Evolutionary conservation across 108 stramenopile genomes (phyloP), one percentile per base, ranked within the genome.

Genomic region (Skeletonema grethae): DNA sequence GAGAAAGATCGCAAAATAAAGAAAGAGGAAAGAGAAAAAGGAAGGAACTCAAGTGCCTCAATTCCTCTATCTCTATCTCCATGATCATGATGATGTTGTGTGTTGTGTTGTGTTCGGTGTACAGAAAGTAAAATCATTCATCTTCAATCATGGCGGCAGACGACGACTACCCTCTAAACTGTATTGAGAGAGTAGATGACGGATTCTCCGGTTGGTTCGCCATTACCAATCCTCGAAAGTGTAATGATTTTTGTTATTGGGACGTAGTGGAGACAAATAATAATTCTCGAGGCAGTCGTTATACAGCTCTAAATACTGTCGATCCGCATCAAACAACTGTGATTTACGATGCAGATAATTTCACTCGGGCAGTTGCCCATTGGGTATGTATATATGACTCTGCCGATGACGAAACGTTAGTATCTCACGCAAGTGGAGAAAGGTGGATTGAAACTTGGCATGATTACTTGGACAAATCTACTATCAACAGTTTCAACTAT

Each of bases 181-280:
- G 78, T 61, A 61, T 79, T 25, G 66, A 67, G 24, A 43, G 72
- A 38, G 66, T 65, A 10, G 70, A 68, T 59, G 80, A 80, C 24
- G 80, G 80, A 31, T 80, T 80, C 63, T 80, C 80, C 31, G 80
- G 80, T 5, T 80, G 80, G 80, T 80, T 76, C 34, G 80, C 80
- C 65, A 73, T 77, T 10, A 67, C 80, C 20, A 72, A 82, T 30
- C 48, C 76, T 55, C 61, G 57, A 1, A 7, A 61, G 57, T 82
- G 80, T 75, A 82, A 82, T 57, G 80, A 82, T 32, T 82, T 82
- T 45, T 82, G 80, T 71, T 82, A 77, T 20, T 82, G 80, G 80
- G 53, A 45, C 56, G 31, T 36, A 9, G 36, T 4, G 25, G 7
- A 32, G 36, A 41, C 46, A 1, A n/a, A 57, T 34, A 61, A 46